Base-by-base conservation (phyloP, 1,139 yeast species). In the Sugiyamaella xylanicola region DNA sequence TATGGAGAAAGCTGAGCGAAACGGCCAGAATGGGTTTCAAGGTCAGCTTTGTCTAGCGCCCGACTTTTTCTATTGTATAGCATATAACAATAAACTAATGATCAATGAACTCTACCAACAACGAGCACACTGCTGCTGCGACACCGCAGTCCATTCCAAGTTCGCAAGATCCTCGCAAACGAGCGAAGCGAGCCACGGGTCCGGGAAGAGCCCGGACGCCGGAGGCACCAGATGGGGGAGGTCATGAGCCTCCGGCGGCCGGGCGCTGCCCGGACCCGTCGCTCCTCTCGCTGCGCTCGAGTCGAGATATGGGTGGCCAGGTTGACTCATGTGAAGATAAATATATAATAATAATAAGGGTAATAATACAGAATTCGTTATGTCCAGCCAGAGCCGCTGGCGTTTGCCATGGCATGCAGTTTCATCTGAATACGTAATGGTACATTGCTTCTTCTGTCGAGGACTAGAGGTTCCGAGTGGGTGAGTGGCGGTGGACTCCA, bases 11-110 rank as follows among this genome's bases (percentile, higher is more conserved):
- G 52, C 48, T 63, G 9, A 35, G 56, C 15, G 56, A 60, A 25
- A 63, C 67, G 1, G 48, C 59, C 13, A 54, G 61, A 32, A 64
- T 64, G 67, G 67, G 66, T 9, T 54, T 64, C 27, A 64, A 63
- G 49, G 67, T 64, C 20, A 62, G 66, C 54, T 63, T 63, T 51
- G 61, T 64, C 22, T 64, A 57, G 48, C 9, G 17, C 20, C 29
- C 32, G 39, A 17, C n/a, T 11, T 19, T 36, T 21, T 15, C 40
- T 15, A 22, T 29, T 35, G 42, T 36, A 46, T 35, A 42, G 27
- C 43, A 40, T 51, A 16, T 27, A 44, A 44, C n/a, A 43, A 22
- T 48, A 32, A 48, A 32, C 15, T 32, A 32, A 32, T 11, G 37
- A 11, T 4, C 37, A 5, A 5, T 25, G 32, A 7, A 11, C 32